phyloP scores from a whole-genome alignment of 2,329 filamentous ascomycete genomes.

The Epichloe scottii region DNA sequence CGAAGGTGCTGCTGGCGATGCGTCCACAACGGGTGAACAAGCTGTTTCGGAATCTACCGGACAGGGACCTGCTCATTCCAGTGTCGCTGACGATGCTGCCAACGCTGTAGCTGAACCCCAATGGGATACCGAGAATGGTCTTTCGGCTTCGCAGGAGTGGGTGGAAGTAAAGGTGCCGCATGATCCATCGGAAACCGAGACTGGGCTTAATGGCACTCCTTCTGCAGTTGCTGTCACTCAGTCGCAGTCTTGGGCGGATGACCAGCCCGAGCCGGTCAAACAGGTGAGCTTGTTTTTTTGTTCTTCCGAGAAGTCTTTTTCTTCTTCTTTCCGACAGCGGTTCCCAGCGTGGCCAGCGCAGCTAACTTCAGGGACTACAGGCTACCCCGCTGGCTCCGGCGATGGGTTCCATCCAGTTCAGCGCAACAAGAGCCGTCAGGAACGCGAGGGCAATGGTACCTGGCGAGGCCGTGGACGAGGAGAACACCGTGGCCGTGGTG shows the following conservation, averaged over 20 bases:
- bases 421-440: slow-evolving; percentile 43
- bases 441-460: slow-evolving; percentile 33
- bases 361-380: slow-evolving; percentile 12
- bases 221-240: slow-evolving; percentile 33
- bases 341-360: not conserved
- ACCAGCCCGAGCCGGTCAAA: slow-evolving; percentile 45
- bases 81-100: slow-evolving; percentile 38
- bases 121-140: slow-evolving; percentile 44
- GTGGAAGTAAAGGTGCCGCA: slow-evolving; percentile 57
- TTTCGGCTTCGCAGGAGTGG: slow-evolving; percentile 52
- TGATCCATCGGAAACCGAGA: slow-evolving; percentile 63
- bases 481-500: slow-evolving; percentile 39
- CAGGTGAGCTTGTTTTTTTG: slow-evolving; percentile 24
- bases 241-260: slow-evolving; percentile 70
- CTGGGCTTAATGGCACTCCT: slow-evolving; percentile 47
- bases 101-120: slow-evolving; percentile 52
- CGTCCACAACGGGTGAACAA: slow-evolving; percentile 30
- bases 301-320: not conserved
- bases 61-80: slow-evolving; percentile 35
- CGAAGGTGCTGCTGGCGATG: slow-evolving; percentile 45
- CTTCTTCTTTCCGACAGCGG: not conserved
- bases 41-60: slow-evolving; percentile 22
- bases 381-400: slow-evolving; percentile 30
- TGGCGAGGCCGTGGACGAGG: slow-evolving; percentile 33
- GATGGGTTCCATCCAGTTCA: slow-evolving; percentile 67